Base-by-base conservation (phyloP, 352 stramenopile genomes). In the Pythium monospermum region DNA sequence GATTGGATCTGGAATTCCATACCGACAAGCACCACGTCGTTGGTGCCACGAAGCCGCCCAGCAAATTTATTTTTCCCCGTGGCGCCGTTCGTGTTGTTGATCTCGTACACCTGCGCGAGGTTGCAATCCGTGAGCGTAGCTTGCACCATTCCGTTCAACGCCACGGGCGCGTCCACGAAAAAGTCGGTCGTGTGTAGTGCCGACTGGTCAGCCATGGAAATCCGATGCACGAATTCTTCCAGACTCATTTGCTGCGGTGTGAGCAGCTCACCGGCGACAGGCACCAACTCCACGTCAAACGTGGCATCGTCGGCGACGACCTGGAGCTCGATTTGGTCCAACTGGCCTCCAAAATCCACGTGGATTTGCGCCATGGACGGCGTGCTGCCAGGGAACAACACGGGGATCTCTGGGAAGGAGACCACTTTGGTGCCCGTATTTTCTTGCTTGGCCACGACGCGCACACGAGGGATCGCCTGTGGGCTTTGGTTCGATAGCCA, bases 311-410 rank as follows among this genome's bases (percentile, higher is more conserved):
- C 79, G 6, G 75, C 77, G 22, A 76, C 61, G 12, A 93, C 70
- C 18, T 86, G 54, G 18, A 93, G 52, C n/a, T 71, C 57, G 18
- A 94, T 53, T 28, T 74, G 71, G 43, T 94, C 83, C 0, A 93
- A 55, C 22, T 69, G 67, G 11, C 81, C 80, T 16, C 64, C 59
- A 46, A 96, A 95, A 57, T 96, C 74, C 28, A 95, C 77, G 37
- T 94, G 78, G 44, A 96, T 49, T 49, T 91, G 75, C 0, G 76
- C 84, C 72, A 90, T 90, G 2, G 72, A 82, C 15, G 73, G 70
- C 6, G 71, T 78, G 11, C 69, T 84, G 10, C 85, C 84, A 36
- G 86, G 79, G 44, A 91, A 89, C 22, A 96, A 53, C 10, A 94
- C 73, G 10, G 86, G 75, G 18, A 96, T 73, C 54, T 95, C 80